These are phyloP conservation scores for Prunus mongolica DNA, from an alignment of 306 rosid species.

Conservation along the genomic window DNA sequence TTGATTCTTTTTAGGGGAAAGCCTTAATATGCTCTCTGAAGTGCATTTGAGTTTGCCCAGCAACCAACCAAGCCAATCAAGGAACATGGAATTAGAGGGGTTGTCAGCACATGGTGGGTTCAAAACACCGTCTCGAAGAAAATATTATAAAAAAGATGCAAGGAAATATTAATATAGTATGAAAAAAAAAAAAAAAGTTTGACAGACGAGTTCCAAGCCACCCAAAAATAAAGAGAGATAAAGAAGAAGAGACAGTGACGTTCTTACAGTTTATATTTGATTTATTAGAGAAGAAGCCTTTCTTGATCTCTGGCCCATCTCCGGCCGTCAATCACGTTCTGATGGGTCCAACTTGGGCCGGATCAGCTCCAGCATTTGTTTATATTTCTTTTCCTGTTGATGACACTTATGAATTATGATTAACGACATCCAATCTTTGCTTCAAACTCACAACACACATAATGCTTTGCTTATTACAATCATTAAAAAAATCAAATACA, in stretches of 20 bases:
- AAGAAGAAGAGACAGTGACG: not conserved
- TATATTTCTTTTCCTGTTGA: not conserved
- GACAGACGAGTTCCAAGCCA: no score
- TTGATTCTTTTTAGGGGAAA: not conserved
- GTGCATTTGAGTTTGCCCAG: not conserved
- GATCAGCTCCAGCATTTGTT: conserved; percentile 6
- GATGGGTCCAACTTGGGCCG: conserved; percentile 30
- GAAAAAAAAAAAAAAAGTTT: not conserved
- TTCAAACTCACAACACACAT: conserved; percentile 6
- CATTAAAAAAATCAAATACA: not conserved
- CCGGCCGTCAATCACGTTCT: conserved; percentile 57
- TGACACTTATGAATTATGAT: conserved; percentile 9
- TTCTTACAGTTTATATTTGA: not conserved
- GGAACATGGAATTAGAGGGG: not conserved
- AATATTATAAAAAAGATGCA: not conserved
- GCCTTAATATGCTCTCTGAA: not conserved
- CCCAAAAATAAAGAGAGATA: not conserved
- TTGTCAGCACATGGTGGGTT: conserved; percentile 12
- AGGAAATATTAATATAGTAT: no score
- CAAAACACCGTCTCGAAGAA: not conserved
- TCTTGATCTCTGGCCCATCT: conserved; percentile 38
- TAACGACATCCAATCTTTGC: conserved; percentile 18
- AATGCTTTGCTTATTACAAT: not conserved
- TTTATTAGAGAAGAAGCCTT: not conserved
- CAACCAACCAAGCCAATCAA: conserved; percentile 3